A percentile compares a stretch with the other conserved stretches of the same genome.
These are phyloP conservation scores for Coemansia sp. DNA, from an alignment of 192 early-diverging fungal species.

Conservation along the genomic window DNA sequence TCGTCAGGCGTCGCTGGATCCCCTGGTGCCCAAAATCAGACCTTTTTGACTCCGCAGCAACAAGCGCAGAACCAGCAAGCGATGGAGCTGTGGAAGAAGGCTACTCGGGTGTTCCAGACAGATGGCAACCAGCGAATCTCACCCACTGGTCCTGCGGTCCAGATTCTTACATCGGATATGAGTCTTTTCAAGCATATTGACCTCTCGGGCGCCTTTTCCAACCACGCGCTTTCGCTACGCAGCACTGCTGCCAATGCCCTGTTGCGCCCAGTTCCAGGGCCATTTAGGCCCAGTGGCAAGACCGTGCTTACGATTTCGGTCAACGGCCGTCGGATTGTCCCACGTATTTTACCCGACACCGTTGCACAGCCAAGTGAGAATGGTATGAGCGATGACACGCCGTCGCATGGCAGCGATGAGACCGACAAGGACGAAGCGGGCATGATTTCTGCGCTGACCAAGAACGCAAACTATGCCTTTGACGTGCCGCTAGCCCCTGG, in stretches of 20 bases:
- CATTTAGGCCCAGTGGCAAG: conserved; percentile 33
- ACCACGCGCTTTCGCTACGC: conserved; percentile 42
- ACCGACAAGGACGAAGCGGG: conserved; percentile 37
- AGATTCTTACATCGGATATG: conserved; percentile 41
- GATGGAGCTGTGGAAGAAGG: conserved; percentile 45
- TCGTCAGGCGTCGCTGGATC: conserved; percentile 2
- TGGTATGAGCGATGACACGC: conserved; percentile 29
- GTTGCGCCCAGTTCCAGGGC: conserved; percentile 48
- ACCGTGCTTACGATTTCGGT: conserved; percentile 24
- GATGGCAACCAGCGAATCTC: conserved; percentile 46
- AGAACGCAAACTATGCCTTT: conserved; percentile 45
- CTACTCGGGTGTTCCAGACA: conserved; percentile 42
- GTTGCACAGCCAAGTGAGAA: conserved; percentile 21
- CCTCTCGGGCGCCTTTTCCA: conserved; percentile 23
- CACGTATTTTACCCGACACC: conserved; percentile 36
- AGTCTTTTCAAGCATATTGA: conserved; percentile 50
- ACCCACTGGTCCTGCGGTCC: conserved; percentile 30
- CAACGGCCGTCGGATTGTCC: conserved; percentile 37
- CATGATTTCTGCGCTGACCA: conserved; percentile 18
- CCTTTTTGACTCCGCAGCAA: conserved; percentile 18
- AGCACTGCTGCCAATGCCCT: conserved; percentile 22
- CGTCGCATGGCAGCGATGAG: conserved; percentile 40
- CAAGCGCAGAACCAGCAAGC: conserved; percentile 37
- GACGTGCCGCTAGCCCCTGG: conserved; percentile 41
- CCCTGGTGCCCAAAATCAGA: not conserved